Base-by-base conservation (phyloP, 768 basidiomycete genomes). In the Rubroboletus pulcherrimus region DNA sequence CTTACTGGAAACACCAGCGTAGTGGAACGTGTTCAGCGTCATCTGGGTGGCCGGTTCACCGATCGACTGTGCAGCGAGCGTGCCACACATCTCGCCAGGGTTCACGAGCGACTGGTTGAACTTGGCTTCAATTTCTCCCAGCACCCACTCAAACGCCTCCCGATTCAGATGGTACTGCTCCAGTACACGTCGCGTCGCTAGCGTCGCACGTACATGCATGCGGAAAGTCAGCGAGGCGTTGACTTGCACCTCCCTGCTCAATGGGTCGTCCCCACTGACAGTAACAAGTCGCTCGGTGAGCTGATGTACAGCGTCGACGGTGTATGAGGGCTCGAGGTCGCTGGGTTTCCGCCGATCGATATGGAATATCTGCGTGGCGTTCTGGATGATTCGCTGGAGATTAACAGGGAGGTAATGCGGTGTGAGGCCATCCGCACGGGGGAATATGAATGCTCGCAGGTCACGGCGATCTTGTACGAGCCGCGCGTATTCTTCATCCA, bases 1-100 rank as follows among this genome's bases (percentile, higher is more conserved):
- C 77, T 98, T 98, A 67, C 91, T 93, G n/a, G 97, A 96, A 26
- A 99, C 97, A 87, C 97, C 97, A 57, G 97, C 97, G 71, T 98
- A 98, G 74, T 99, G 97, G 91, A 98, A 99, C 0, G 96, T 98
- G 73, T 99, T 99, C 55, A 99, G 74, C 7, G 97, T 98, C 97
- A 99, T 98, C 75, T 99, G 97, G 0, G 97, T 99, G 5, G 97
- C 97, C 0, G 97, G 97, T 77, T 98, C 97, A 72, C 97, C 97
- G 61, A 98, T 99, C 0, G 97, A 98, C 75, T 99, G 97, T 0
- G 97, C 97, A 37, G 96, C 89, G 21, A 98, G 82, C 0, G 94
- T 97, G 42, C 97, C 97, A 61, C 97, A 98, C 97, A 99, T 99
- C 74, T 98, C 97, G 43, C 96, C 95, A 0, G 97, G 92, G 64